Evolutionary conservation across 345 rosid genomes (phyloP).

Genomic region (Brassica carinata): DNA sequence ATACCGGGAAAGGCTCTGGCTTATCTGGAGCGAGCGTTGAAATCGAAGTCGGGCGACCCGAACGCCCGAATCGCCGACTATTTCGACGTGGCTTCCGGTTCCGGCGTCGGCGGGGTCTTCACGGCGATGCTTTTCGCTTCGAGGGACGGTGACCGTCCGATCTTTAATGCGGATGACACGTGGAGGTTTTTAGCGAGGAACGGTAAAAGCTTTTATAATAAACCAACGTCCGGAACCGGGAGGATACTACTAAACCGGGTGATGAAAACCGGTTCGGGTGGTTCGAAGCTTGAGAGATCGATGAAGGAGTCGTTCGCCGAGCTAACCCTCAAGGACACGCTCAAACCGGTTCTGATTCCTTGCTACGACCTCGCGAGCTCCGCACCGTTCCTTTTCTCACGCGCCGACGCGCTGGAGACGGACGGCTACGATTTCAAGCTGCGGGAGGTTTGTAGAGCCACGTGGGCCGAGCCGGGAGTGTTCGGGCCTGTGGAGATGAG

Average conservation of each 20-base stretch:
- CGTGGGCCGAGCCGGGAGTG: conserved; percentile 81
- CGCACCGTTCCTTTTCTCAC: conserved; percentile 89
- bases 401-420: conserved; percentile 92
- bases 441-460: conserved; percentile 90
- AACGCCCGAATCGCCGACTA: conserved; percentile 87
- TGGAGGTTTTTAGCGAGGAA: conserved; percentile 79
- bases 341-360: conserved; percentile 87
- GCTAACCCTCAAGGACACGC: conserved; percentile 79
- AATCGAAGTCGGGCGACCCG: conserved; percentile 79
- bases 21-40: conserved; percentile 72
- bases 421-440: conserved; percentile 83
- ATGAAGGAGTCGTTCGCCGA: conserved; percentile 71
- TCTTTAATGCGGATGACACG: conserved; percentile 82
- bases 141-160: conserved; percentile 68
- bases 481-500: conserved; percentile 72
- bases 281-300: conserved; percentile 58
- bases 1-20: conserved; percentile 87
- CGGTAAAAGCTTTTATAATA: conserved; percentile 60
- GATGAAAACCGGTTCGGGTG: conserved; percentile 52
- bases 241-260: conserved; percentile 52
- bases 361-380: conserved; percentile 87
- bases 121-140: conserved; percentile 91
- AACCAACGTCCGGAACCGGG: conserved; percentile 35
- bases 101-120: conserved; percentile 89
- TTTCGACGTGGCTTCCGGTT: conserved; percentile 92